phyloP scores from a whole-genome alignment of 2,329 filamentous ascomycete species.

The Aureobasidium zeae region DNA sequence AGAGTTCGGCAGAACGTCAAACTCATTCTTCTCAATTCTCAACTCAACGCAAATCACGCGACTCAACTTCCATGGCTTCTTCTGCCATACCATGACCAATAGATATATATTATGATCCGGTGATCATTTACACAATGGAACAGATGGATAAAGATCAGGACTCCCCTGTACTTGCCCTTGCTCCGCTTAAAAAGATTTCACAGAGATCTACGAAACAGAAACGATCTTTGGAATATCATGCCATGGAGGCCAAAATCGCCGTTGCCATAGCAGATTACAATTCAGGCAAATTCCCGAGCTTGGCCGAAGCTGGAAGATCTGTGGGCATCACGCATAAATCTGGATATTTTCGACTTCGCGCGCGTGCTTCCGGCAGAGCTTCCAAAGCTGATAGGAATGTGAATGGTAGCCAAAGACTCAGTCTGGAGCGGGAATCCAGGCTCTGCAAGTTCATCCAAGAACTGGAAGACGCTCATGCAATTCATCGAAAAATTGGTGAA shows the following conservation, averaged over 20 bases:
- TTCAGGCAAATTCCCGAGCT: conserved; percentile 2
- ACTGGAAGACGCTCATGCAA: background rate
- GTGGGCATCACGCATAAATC: background rate
- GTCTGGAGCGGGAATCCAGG: conserved; percentile 1
- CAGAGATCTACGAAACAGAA: background rate
- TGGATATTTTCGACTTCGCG: conserved; percentile 8
- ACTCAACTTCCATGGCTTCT: conserved; percentile 4
- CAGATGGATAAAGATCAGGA: conserved; percentile 2
- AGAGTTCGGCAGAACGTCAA: background rate
- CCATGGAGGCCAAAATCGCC: conserved; percentile 3
- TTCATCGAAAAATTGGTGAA: conserved; percentile 8
- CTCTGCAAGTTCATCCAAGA: conserved; percentile 1
- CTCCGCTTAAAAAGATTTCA: too few relatives aligned
- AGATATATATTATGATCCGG: background rate
- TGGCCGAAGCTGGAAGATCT: conserved; percentile 8
- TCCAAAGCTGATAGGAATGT: conserved; percentile 6
- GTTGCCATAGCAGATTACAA: conserved; percentile 6
- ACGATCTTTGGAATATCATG: conserved; percentile 2
- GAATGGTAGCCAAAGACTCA: conserved; percentile 9
- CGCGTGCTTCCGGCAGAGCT: conserved; percentile 3
- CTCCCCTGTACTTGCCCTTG: background rate
- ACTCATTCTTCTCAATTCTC: conserved; percentile 1
- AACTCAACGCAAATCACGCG: conserved; percentile 9
- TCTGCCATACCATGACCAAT: too few relatives aligned
- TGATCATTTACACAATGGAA: background rate